A percentile compares a stretch with the other conserved stretches of the same genome.
phyloP scores from a whole-genome alignment of 257 asterid genomes.

The Fraxinus excelsior region DNA sequence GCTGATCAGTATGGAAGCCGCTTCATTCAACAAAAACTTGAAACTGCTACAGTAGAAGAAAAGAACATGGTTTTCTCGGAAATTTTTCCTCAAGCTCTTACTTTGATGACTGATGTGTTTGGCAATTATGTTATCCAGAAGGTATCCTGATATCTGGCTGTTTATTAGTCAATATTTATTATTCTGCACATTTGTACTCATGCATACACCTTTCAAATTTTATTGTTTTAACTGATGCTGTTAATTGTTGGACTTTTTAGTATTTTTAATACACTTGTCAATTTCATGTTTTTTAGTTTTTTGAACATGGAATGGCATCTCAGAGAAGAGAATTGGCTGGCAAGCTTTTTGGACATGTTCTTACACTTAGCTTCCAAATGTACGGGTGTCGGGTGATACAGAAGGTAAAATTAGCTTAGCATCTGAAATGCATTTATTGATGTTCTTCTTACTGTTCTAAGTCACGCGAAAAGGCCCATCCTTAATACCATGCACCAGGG shows the following conservation, averaged over 20 bases:
- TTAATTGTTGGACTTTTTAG: not conserved
- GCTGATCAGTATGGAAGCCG: constrained; percentile 88
- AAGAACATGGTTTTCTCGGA: constrained; percentile 78
- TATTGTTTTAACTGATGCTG: not conserved
- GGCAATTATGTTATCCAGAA: constrained; percentile 89
- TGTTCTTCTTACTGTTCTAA: not conserved
- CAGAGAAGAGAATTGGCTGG: constrained; percentile 75
- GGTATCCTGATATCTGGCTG: constrained; percentile 36
- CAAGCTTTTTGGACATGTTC: constrained; percentile 66
- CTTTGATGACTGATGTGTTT: constrained; percentile 86
- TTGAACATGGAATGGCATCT: constrained; percentile 72
- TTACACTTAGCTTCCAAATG: constrained; percentile 84
- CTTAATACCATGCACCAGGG: not conserved
- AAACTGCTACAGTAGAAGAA: constrained; percentile 70
- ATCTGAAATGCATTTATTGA: not conserved
- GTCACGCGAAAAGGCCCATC: not conserved
- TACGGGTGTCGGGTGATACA: constrained; percentile 91
- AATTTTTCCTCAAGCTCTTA: constrained; percentile 72
- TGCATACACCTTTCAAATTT: not conserved
- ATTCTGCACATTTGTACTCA: not conserved
- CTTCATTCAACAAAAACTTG: constrained; percentile 87
- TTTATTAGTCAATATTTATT: not conserved
- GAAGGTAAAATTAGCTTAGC: constrained; percentile 50
- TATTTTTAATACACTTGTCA: not conserved
- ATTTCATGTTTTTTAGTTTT: constrained; percentile 46